Base-by-base conservation (phyloP, 495 filamentous ascomycete species). In the Massariosphaeria phaeospora region DNA sequence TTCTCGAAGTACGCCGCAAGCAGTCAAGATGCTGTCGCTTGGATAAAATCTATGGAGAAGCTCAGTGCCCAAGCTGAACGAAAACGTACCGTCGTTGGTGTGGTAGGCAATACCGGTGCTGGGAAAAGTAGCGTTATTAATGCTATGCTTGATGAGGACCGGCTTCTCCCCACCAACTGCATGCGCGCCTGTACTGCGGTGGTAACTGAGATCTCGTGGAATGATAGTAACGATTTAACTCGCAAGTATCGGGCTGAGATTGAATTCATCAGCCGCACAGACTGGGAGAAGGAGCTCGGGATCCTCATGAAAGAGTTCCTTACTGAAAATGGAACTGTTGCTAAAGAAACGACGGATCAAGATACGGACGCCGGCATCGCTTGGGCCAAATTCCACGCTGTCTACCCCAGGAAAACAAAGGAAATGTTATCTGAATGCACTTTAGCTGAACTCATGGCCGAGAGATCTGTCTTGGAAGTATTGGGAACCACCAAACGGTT, bases 121-220 rank as follows among this genome's bases (percentile, higher is more conserved):
- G 67, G 67, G 13, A 69, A 69, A 29, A 65, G 54, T 34, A 61
- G 58, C 35, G 60, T 67, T 10, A 67, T 69, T 30, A 69, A 69
- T 36, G 67, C 67, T 8, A 47, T 69, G 43, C 58, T 69, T 12
- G 67, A 67, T 36, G 66, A 54, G 33, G 73, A 79, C 42, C 67
- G 69, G 0, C 64, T 78, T 20, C 70, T 79, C 3, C 70, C 76
- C 13, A 80, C 77, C 12, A 78, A 79, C 46, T 79, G 77, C 57
- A 81, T 80, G 78, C 69, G 80, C 52, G 83, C 81, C 8, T 85
- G 81, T 53, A 87, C 84, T 2, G 82, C 83, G 0, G 79, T 80
- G 9, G 77, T 80, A 0, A 85, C 78, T 0, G 84, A 86, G 57
- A 76, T 87, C 12, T 80, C 81, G 0, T 87, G 52, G 59, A 66